Evolutionary conservation across 371 early-diverging fungal species (phyloP), one percentile per base, ranked within the genome.

Genomic region (Circinella minor): DNA sequence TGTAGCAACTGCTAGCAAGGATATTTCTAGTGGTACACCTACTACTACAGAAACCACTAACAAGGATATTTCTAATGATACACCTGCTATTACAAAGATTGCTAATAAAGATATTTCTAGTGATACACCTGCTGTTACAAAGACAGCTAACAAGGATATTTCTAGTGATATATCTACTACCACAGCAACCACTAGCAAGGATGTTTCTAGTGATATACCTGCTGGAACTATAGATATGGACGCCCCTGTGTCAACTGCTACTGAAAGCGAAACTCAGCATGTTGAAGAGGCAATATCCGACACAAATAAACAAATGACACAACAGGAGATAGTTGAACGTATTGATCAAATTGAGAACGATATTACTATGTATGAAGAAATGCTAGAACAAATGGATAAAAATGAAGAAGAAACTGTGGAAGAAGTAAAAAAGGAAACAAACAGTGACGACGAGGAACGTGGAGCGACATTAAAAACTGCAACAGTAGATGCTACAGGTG

Each of bases 271-370:
- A 51, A 18, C 20, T 0, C 54, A 36, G 1, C 39, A 36, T 38
- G 62, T 34, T n/a, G 20, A 4, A 10, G 39, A 11, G 43, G 1
- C 57, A 57, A 61, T 4, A 36, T 61, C 49, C 1, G 17, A n/a
- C 36, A 27, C 9, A 11, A 54, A 13, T 37, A 54, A 54, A 54
- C 51, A 71, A 59, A 60, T 84, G 70, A 79, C 84, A 17, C 83
- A 85, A 64, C 83, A 85, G 47, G 75, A 82, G 60, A 85, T 85
- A 46, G 82, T 85, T 1, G 81, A 81, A 27, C 81, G 85, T 6
- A 85, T 85, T 73, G 83, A 75, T 61, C 79, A 82, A 61, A 85
- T 85, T 48, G 85, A 85, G 63, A 82, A 79, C 18, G 81, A 85
- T 63, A 80, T 85, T 34, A 75, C 71, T 1, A 79, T 74, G 68